Evolutionary conservation across 345 rosid species (phyloP).

Genomic region (Populus euphratica): DNA sequence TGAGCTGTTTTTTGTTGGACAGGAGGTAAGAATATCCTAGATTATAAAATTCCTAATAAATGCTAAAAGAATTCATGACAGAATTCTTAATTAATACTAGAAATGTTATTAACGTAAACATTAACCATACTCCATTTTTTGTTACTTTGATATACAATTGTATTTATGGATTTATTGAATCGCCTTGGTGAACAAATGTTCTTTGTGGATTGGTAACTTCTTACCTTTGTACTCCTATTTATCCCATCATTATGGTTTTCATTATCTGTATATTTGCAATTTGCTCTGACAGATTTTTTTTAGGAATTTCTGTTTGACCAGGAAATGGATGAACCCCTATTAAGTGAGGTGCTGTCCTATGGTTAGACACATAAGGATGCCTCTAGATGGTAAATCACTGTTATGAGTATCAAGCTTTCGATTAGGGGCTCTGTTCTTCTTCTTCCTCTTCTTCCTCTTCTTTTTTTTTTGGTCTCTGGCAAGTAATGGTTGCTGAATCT

Average conservation of each 20-base stretch:
- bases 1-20: background rate
- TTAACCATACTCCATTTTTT: background rate
- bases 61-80: background rate
- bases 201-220: background rate
- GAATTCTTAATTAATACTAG: background rate
- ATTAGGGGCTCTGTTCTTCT: conserved; percentile 12
- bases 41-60: background rate
- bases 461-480: background rate
- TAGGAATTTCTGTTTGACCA: conserved; percentile 25
- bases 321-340: conserved; percentile 25
- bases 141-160: background rate
- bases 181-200: background rate
- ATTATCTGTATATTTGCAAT: conserved; percentile 15
- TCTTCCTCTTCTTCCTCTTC: no score
- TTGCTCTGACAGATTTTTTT: conserved; percentile 22
- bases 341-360: conserved; percentile 35
- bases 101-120: background rate
- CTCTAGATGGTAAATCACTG: conserved; percentile 37
- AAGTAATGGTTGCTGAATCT: background rate
- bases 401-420: conserved; percentile 12
- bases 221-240: background rate
- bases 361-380: conserved; percentile 29
- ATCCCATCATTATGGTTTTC: conserved; percentile 2
- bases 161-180: background rate
- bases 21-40: background rate